These are phyloP conservation scores for Yamadazyma dendronema DNA, from an alignment of 1,139 yeast species.

Conservation along the genomic window DNA sequence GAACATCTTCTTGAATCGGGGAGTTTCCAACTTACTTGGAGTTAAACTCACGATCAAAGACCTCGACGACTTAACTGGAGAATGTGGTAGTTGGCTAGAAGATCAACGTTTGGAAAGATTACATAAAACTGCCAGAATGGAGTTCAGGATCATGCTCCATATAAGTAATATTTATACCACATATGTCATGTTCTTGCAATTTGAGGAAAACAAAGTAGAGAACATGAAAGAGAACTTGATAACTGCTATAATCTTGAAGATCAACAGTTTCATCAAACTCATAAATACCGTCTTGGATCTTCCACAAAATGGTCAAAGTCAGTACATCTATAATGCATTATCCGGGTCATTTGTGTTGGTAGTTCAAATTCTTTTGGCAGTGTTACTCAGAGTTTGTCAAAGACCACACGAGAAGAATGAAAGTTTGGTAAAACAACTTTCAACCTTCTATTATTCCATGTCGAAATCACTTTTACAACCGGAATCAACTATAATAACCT, in stretches of 20 bases:
- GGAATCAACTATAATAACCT: conserved; percentile 11
- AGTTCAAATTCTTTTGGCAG: conserved; percentile 38
- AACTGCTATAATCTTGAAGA: conserved; percentile 18
- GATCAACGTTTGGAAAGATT: conserved; percentile 19
- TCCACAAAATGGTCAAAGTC: conserved; percentile 14
- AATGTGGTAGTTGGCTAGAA: conserved; percentile 28
- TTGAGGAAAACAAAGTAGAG: conserved; percentile 29
- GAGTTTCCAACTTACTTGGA: conserved; percentile 23
- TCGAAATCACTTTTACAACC: conserved; percentile 9
- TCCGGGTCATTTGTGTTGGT: conserved; percentile 33
- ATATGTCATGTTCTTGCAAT: conserved; percentile 34
- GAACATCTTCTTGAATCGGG: conserved; percentile 24
- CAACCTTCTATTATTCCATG: conserved; percentile 12
- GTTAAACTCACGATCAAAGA: conserved; percentile 23
- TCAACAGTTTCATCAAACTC: conserved; percentile 14
- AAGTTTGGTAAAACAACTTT: conserved; percentile 13
- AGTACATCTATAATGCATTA: conserved; percentile 27
- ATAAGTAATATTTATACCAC: conserved; percentile 32
- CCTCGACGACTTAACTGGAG: conserved; percentile 23
- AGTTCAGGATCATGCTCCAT: conserved; percentile 26
- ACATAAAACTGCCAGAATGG: conserved; percentile 21
- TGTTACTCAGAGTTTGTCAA: conserved; percentile 27
- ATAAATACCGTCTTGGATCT: conserved; percentile 9
- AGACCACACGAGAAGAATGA: conserved; percentile 13
- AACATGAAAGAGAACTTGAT: conserved; percentile 19